These are phyloP conservation scores for Leccinum disarticulatum DNA, from an alignment of 768 basidiomycete species.

Conservation along the genomic window DNA sequence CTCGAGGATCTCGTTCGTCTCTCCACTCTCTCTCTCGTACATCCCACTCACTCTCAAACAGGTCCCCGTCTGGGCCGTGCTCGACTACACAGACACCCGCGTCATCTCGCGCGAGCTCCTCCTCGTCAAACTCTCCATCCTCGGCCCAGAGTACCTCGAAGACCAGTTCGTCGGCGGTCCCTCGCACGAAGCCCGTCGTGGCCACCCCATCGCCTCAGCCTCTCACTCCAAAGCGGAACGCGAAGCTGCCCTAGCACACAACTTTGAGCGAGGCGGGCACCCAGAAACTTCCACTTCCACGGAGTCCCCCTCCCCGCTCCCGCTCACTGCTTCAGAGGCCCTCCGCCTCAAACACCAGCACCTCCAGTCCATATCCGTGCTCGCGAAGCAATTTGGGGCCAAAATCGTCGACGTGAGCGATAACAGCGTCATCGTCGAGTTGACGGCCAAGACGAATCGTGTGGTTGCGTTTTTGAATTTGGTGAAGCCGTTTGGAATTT, in stretches of 20 bases:
- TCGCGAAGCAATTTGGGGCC: conserved; percentile 87
- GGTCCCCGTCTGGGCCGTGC: conserved; percentile 99
- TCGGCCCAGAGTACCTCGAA: conserved; percentile 95
- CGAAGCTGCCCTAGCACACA: conserved; percentile 70
- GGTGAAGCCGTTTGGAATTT: conserved; percentile 90
- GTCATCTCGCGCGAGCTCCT: conserved; percentile 92
- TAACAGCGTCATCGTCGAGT: conserved; percentile 91
- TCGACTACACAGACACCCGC: conserved; percentile 94
- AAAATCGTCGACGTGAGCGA: conserved; percentile 94
- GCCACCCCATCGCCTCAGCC: conserved; percentile 3
- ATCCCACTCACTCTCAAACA: conserved; percentile 27
- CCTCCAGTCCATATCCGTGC: conserved; percentile 79
- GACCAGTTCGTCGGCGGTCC: conserved; percentile 87
- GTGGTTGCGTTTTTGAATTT: conserved; percentile 92
- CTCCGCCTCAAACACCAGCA: conserved; percentile 89
- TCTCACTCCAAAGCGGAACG: conserved; percentile 59
- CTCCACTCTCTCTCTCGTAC: background rate
- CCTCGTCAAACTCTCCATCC: conserved; percentile 94
- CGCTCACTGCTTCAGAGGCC: conserved; percentile 78
- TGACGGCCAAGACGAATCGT: conserved; percentile 88
- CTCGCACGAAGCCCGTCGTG: conserved; percentile 69
- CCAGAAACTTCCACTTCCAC: conserved; percentile 25
- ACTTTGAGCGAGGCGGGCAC: conserved; percentile 66
- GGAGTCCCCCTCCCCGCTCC: conserved; percentile 34
- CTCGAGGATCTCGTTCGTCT: conserved; percentile 89